phyloP scores from a whole-genome alignment of 2,329 filamentous ascomycete species.

The Ophiostoma novo-ulmi region DNA sequence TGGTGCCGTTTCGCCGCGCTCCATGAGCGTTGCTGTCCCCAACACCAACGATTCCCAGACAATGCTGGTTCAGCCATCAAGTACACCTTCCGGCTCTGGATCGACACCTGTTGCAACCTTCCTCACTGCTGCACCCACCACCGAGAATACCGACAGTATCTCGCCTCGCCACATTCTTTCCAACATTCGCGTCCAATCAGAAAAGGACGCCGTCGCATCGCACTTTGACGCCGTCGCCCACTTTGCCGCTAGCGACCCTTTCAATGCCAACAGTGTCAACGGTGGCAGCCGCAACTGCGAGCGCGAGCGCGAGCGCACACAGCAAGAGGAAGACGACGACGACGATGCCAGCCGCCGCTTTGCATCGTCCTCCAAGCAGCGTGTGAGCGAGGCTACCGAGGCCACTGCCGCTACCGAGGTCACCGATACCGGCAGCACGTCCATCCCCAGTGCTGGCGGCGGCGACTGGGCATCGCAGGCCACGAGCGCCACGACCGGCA shows the following conservation, averaged over 20 bases:
- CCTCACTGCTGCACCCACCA: background rate
- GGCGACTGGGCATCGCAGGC: constrained; percentile 57
- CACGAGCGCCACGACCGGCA: constrained; percentile 58
- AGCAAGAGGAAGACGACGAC: background rate
- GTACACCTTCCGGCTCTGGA: background rate
- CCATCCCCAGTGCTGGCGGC: constrained; percentile 45
- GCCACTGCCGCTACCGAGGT: constrained; percentile 45
- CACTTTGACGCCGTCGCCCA: constrained; percentile 46
- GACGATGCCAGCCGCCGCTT: constrained; percentile 38
- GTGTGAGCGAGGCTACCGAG: constrained; percentile 54
- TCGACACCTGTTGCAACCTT: background rate
- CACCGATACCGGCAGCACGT: constrained; percentile 55
- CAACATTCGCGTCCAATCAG: constrained; percentile 35
- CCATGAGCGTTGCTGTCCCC: constrained; percentile 39
- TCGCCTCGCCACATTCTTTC: constrained; percentile 35
- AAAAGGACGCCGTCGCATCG: constrained; percentile 42
- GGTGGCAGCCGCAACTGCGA: background rate
- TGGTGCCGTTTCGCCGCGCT: constrained; percentile 43
- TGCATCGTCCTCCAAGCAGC: constrained; percentile 41
- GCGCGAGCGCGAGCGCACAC: background rate
- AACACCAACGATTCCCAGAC: background rate
- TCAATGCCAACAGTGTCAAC: constrained; percentile 34
- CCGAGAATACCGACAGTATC: background rate
- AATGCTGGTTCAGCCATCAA: background rate
- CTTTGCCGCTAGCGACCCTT: constrained; percentile 48